Conservation (phyloP, 1,284 basidiomycete genomes). For the Coniferiporia sulphurascens region DNA sequence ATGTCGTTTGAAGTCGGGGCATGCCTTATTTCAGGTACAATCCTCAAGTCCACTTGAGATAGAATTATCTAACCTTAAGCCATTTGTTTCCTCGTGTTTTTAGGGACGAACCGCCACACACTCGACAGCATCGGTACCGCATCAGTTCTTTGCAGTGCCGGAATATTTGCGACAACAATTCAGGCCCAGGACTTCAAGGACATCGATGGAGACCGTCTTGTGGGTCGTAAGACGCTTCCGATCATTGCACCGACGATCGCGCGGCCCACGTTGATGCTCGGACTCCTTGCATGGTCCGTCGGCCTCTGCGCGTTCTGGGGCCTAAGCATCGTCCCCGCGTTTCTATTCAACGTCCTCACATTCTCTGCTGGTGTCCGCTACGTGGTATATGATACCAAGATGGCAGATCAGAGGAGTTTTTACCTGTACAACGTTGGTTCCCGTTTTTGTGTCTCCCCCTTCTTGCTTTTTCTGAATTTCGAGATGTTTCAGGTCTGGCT, state of each 20-base stretch:
- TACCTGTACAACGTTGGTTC: constrained; percentile 15
- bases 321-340: background rate
- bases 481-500: constrained; percentile 18
- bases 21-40: constrained; percentile 29
- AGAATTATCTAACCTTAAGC: constrained; percentile 9
- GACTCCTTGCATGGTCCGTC: constrained; percentile 12
- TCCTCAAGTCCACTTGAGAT: background rate
- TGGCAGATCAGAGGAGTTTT: constrained; percentile 13
- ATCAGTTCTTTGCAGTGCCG: constrained; percentile 26
- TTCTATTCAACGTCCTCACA: constrained; percentile 6
- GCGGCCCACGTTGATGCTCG: constrained; percentile 9
- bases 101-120: constrained; percentile 23
- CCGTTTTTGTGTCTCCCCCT: background rate
- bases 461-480: too few relatives aligned
- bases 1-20: constrained; percentile 34
- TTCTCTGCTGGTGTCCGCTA: constrained; percentile 9
- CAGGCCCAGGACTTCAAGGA: constrained; percentile 42
- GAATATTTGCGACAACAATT: constrained; percentile 33
- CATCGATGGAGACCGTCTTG: constrained; percentile 32
- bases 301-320: constrained; percentile 11
- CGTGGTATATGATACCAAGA: background rate
- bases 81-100: constrained; percentile 29
- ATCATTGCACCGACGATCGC: constrained; percentile 28
- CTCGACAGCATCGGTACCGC: constrained; percentile 22
- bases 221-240: constrained; percentile 37